phyloP scores from a whole-genome alignment of 352 stramenopile species.

The Pythium diclinum region DNA sequence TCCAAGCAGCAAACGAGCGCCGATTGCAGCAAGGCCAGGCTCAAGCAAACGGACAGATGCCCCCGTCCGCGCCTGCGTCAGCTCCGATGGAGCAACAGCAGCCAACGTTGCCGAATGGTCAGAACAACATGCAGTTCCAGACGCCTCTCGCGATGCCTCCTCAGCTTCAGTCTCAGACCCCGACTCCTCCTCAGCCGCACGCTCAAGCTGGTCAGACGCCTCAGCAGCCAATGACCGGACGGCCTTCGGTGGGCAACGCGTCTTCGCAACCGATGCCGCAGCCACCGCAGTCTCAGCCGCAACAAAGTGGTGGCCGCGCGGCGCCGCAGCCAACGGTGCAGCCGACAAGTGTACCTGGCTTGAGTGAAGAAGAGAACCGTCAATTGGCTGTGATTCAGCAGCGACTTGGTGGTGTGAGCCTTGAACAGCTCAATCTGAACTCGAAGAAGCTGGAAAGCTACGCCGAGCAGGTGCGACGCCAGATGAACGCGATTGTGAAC shows the following conservation, averaged over 20 bases:
- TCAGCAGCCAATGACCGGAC: slow-evolving; percentile 18
- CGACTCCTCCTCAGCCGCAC: neutral
- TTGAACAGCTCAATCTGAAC: slow-evolving; percentile 75
- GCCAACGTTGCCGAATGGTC: neutral
- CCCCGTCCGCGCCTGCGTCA: neutral
- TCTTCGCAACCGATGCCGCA: slow-evolving; percentile 1
- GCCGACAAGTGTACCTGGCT: slow-evolving; percentile 32
- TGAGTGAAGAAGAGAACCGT: slow-evolving; percentile 64
- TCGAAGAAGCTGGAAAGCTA: slow-evolving; percentile 82
- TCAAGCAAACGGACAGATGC: slow-evolving; percentile 4
- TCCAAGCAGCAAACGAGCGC: slow-evolving; percentile 66
- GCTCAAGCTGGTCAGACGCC: slow-evolving; percentile 20
- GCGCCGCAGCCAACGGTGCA: slow-evolving; percentile 1
- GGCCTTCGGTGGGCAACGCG: neutral
- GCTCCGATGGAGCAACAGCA: slow-evolving; percentile 8
- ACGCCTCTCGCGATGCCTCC: neutral
- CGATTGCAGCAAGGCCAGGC: slow-evolving; percentile 21
- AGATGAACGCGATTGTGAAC: slow-evolving; percentile 83
- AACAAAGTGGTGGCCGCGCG: neutral
- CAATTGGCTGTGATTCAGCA: slow-evolving; percentile 74
- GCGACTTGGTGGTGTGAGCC: slow-evolving; percentile 57
- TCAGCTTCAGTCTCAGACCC: slow-evolving; percentile 4
- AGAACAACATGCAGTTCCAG: slow-evolving; percentile 7
- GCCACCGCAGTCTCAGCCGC: neutral
- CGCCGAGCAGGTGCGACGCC: slow-evolving; percentile 70